Evolutionary conservation across 1,284 basidiomycete genomes (phyloP).

Genomic region (Puccinia horiana): DNA sequence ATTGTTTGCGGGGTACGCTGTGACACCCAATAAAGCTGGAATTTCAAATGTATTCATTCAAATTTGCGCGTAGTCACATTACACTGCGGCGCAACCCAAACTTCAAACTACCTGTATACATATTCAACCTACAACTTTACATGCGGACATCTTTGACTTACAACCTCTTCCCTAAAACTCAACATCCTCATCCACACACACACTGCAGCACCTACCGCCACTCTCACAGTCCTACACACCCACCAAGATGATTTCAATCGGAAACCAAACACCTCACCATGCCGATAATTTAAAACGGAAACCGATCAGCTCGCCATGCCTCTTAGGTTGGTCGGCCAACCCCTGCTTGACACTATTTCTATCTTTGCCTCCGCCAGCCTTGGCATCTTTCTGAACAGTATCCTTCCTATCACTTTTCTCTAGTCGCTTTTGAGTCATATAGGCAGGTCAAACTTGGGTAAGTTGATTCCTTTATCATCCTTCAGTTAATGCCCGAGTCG

Average conservation of each 20-base stretch:
- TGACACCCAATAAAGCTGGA: no score
- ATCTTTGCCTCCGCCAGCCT: slow-evolving; percentile 82
- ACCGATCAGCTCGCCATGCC: slow-evolving; percentile 22
- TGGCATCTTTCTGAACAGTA: slow-evolving; percentile 78
- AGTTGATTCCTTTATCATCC: slow-evolving; percentile 59
- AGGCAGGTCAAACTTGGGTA: neutral
- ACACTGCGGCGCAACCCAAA: no score
- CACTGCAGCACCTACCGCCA: neutral
- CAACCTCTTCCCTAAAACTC: neutral
- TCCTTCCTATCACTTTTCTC: neutral
- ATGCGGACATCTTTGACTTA: no score
- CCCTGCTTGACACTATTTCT: slow-evolving; percentile 77
- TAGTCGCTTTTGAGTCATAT: neutral
- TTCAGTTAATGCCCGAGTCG: slow-evolving; percentile 70
- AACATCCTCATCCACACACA: neutral
- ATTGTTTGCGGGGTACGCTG: no score
- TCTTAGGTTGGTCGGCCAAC: slow-evolving; percentile 71
- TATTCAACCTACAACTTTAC: no score
- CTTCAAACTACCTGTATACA: no score
- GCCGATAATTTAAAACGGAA: no score
- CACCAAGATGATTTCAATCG: neutral
- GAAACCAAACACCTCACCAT: no score
- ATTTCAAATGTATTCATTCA: no score
- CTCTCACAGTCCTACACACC: neutral
- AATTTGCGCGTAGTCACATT: no score